These are phyloP conservation scores for Coemansia sp. DNA, from an alignment of 192 early-diverging fungal species.

Conservation along the genomic window DNA sequence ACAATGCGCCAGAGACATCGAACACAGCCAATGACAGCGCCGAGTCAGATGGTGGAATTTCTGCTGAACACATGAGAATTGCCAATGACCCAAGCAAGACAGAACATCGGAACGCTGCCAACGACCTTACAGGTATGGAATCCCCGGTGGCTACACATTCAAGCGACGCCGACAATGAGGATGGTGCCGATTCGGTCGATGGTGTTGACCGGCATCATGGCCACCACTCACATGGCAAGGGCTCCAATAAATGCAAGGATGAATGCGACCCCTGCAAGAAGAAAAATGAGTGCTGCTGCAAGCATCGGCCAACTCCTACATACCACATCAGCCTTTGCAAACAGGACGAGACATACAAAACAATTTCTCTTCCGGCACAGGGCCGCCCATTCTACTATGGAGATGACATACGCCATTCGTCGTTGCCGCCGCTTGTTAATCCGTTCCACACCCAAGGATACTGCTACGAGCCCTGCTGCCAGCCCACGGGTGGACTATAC, in stretches of 20 bases:
- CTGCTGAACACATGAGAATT: not conserved
- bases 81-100: not conserved
- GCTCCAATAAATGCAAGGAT: slow-evolving; percentile 7
- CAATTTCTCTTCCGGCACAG: slow-evolving; percentile 45
- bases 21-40: not conserved
- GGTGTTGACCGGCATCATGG: slow-evolving; percentile 11
- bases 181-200: slow-evolving; percentile 1
- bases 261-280: not conserved
- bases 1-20: not conserved
- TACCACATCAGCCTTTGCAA: slow-evolving; percentile 35
- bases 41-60: not conserved
- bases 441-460: slow-evolving; percentile 23
- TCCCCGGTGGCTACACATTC: not conserved
- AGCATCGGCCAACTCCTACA: slow-evolving; percentile 30
- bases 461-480: slow-evolving; percentile 37
- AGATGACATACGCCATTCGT: slow-evolving; percentile 17
- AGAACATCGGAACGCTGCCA: not conserved
- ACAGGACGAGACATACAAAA: slow-evolving; percentile 35
- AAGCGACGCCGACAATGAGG: not conserved
- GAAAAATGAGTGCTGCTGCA: slow-evolving; percentile 22
- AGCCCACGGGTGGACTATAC: slow-evolving; percentile 27
- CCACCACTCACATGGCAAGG: slow-evolving; percentile 7
- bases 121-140: not conserved
- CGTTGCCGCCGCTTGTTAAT: slow-evolving; percentile 19
- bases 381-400: slow-evolving; percentile 34